Evolutionary conservation across 2,329 filamentous ascomycete genomes (phyloP).

Genomic region (Diaporthe sp.): DNA sequence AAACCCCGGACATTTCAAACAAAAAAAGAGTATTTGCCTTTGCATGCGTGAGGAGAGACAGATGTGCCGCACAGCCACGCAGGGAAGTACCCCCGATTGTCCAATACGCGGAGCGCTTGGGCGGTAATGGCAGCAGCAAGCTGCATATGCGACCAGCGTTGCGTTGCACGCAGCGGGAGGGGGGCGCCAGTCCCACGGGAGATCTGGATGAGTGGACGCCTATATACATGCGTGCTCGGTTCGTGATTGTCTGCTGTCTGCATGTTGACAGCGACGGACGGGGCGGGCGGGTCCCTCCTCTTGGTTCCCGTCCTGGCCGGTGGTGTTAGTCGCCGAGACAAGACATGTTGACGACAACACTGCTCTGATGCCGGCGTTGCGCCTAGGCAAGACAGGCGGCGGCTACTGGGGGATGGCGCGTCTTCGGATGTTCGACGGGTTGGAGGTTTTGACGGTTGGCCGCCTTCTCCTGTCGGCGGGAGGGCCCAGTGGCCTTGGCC

Average conservation of each 20-base stretch:
- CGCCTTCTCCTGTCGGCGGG: slow-evolving; percentile 17
- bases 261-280: not conserved
- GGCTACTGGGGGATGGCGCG: slow-evolving; percentile 1
- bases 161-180: slow-evolving; percentile 9
- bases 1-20: not conserved
- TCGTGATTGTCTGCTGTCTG: not conserved
- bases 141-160: slow-evolving; percentile 14
- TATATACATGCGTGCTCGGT: not conserved
- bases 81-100: slow-evolving; percentile 5
- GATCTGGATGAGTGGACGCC: slow-evolving; percentile 1
- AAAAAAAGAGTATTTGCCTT: not conserved
- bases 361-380: slow-evolving; percentile 3
- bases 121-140: slow-evolving; percentile 30
- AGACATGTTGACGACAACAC: not conserved
- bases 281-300: not conserved
- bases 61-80: slow-evolving; percentile 17
- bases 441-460: slow-evolving; percentile 16
- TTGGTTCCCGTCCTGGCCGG: not conserved
- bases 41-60: not conserved
- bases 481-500: slow-evolving; percentile 19
- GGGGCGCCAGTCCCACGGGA: slow-evolving; percentile 17
- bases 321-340: not conserved
- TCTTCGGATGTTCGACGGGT: not conserved
- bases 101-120: slow-evolving; percentile 21
- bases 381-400: slow-evolving; percentile 13